phyloP scores from a whole-genome alignment of 768 basidiomycete genomes.

The Mrakia blollopis region DNA sequence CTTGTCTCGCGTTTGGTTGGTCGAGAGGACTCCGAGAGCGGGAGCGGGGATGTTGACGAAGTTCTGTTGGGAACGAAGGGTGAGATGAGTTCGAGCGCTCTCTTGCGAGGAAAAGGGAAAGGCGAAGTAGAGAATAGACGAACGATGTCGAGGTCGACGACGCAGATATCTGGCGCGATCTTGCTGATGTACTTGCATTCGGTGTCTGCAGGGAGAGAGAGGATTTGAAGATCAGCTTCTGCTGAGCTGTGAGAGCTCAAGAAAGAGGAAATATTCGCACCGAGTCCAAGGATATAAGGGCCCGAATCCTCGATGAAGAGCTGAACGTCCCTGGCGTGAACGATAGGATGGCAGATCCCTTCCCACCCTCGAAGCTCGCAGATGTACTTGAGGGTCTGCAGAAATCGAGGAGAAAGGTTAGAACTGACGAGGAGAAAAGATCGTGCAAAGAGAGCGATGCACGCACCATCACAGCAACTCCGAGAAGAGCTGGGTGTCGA shows the following conservation, averaged over 20 bases:
- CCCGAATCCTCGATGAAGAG: slow-evolving; percentile 95
- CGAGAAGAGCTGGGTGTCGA: slow-evolving; percentile 84
- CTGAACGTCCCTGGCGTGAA: slow-evolving; percentile 66
- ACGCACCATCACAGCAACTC: slow-evolving; percentile 56
- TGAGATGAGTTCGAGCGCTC: no score
- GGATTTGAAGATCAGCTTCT: no score
- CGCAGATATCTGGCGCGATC: slow-evolving; percentile 71
- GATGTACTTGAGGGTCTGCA: slow-evolving; percentile 75
- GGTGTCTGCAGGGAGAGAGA: slow-evolving; percentile 49
- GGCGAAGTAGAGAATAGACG: no score
- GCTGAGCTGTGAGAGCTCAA: no score
- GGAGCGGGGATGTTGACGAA: slow-evolving; percentile 66
- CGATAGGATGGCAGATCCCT: slow-evolving; percentile 66
- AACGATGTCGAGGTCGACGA: slow-evolving; percentile 70
- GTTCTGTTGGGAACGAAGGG: slow-evolving; percentile 30
- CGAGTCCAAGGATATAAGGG: slow-evolving; percentile 87
- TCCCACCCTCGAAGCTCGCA: slow-evolving; percentile 91
- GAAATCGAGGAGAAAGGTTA: no score
- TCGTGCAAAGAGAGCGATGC: no score
- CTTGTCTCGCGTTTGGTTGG: slow-evolving; percentile 72
- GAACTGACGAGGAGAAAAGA: no score
- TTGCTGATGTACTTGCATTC: slow-evolving; percentile 75
- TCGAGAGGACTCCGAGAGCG: slow-evolving; percentile 66
- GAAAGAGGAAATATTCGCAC: no score
- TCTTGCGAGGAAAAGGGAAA: no score